Conservation (phyloP, 2,329 filamentous ascomycete species). For the Neonectria neomacrospora region DNA sequence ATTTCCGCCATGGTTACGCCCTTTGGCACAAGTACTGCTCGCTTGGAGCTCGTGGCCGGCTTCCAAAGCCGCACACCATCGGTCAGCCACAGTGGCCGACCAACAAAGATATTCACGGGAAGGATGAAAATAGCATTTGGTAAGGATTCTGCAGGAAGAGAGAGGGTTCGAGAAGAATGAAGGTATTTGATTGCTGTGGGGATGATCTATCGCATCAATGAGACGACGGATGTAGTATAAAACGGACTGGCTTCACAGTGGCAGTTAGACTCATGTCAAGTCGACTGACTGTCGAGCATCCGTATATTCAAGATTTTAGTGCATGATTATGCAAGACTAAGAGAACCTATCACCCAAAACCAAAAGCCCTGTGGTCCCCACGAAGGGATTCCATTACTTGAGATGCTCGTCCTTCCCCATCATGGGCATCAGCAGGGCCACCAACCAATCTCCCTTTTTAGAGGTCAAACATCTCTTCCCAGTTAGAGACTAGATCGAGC, state of each 20-base stretch:
- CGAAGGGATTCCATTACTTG: slow-evolving; percentile 3
- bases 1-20: neutral
- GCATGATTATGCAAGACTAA: slow-evolving; percentile 1
- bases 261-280: neutral
- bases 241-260: too few species aligned
- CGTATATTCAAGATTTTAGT: slow-evolving; percentile 5
- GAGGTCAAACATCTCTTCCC: slow-evolving; percentile 11
- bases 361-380: slow-evolving; percentile 2
- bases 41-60: neutral
- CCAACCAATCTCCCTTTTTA: slow-evolving; percentile 7
- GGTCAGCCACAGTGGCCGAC: too few species aligned
- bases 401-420: slow-evolving; percentile 14
- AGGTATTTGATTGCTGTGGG: too few species aligned
- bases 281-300: neutral
- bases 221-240: neutral
- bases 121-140: too few species aligned
- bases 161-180: too few species aligned
- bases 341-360: slow-evolving; percentile 7
- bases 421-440: slow-evolving; percentile 14
- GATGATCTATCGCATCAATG: too few species aligned
- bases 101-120: too few species aligned
- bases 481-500: neutral
- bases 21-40: neutral
- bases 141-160: too few species aligned
- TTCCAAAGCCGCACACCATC: neutral